Conservation (phyloP, 768 basidiomycete species). For the Dentipellis fragilis region DNA sequence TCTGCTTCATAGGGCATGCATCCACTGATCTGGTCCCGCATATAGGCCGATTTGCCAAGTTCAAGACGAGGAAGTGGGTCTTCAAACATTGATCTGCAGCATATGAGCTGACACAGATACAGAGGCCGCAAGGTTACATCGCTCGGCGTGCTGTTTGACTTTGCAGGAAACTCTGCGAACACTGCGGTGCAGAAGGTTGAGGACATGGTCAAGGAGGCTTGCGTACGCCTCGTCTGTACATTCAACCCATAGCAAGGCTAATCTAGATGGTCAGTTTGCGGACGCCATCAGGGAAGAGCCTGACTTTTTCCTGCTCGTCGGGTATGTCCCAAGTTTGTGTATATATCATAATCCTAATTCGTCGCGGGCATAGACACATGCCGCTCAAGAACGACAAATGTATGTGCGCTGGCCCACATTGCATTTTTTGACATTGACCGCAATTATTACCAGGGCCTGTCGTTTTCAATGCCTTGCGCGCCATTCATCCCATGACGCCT, state of each 20-base stretch:
- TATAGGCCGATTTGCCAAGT: constrained; percentile 54
- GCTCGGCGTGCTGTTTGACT: constrained; percentile 72
- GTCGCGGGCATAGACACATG: constrained; percentile 55
- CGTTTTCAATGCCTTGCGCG: constrained; percentile 66
- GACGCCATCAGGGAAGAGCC: constrained; percentile 74
- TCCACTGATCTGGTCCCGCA: neutral
- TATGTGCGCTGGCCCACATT: constrained; percentile 18
- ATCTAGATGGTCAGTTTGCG: constrained; percentile 38
- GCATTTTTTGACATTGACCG: neutral
- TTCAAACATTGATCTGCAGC: neutral
- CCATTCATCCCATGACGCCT: constrained; percentile 62
- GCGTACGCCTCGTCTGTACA: constrained; percentile 33
- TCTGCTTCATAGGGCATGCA: neutral
- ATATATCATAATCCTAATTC: neutral
- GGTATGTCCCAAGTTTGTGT: constrained; percentile 28
- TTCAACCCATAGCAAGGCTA: neutral
- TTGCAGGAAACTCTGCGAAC: constrained; percentile 56
- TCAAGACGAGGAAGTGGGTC: constrained; percentile 59
- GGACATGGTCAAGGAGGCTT: constrained; percentile 70
- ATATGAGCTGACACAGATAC: neutral
- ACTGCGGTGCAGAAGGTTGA: constrained; percentile 67
- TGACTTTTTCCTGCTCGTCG: constrained; percentile 70
- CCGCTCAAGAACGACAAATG: constrained; percentile 63
- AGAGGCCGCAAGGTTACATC: constrained; percentile 69
- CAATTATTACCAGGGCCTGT: constrained; percentile 40